Evolutionary conservation across 176 grass and related monocot species (phyloP), one percentile per base, ranked within the genome.

Genomic region (Melocanna baccifera): DNA sequence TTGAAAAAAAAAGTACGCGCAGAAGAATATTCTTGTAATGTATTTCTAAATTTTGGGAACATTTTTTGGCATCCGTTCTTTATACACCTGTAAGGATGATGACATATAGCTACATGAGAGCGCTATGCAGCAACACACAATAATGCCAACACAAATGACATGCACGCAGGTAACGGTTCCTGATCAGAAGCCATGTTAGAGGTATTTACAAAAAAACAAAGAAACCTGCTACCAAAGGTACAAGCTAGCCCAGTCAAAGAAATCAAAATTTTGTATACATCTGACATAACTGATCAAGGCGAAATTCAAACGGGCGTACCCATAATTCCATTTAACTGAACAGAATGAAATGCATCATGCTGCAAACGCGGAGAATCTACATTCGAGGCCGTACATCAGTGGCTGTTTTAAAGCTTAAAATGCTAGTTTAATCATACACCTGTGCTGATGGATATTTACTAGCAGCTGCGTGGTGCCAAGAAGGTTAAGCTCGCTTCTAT

Each of bases 391-490:
- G 57, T 48, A 71, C 41, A 73, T 87, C 30, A 72, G 79, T 67
- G 67, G 39, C 12, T 50, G 20, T 45, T 19, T 64, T 61, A 85
- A 85, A 81, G 57, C 71, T 20, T 73, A 10, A 67, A 83, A 87
- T 20, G 74, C 68, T 75, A 68, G 19, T 68, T 73, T 83, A 75
- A 67, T 62, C 80, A 52, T 70, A 66, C 26, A 71, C 42, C 57
- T 81, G 73, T 73, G 67, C 78, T 40, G 56, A 90, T 30, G 42
- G 18, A 80, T 87, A 84, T 80, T 79, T 80, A 80, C 85, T 55
- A 87, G 51, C 20, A 87, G 16, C 32, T 46, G 28, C 26, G 34
- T 69, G 50, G 42, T 61, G 75, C 75, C 59, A 43, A 55, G 32
- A 77, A 46, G 50, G 79, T 63, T 78, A 83, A 69, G 80, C 68